phyloP scores from a whole-genome alignment of 2,329 filamentous ascomycete species.

The Dothistroma pini region DNA sequence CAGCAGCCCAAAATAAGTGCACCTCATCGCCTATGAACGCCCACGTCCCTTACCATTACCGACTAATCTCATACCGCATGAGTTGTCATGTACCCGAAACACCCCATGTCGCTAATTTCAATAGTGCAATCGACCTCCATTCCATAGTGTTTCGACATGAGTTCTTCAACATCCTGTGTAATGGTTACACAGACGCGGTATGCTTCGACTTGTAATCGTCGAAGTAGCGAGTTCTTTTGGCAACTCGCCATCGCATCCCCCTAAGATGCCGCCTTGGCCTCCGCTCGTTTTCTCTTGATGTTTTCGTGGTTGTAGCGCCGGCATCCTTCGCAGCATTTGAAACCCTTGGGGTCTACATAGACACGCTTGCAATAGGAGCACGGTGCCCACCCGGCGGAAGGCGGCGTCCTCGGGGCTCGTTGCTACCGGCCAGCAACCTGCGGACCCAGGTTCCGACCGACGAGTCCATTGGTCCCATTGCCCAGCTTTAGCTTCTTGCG shows the following conservation, averaged over 20 bases:
- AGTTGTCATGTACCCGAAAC: not conserved
- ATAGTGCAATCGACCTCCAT: not conserved
- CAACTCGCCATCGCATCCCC: constrained; percentile 2
- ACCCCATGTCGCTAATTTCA: not conserved
- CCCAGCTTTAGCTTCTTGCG: constrained; percentile 47
- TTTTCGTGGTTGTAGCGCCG: constrained; percentile 2
- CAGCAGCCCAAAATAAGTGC: not conserved
- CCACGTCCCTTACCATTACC: not conserved
- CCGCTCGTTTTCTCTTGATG: constrained; percentile 4
- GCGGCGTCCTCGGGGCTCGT: constrained; percentile 7
- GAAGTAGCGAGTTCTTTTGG: constrained; percentile 4
- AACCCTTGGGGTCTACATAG: constrained; percentile 4
- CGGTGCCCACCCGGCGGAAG: constrained; percentile 1
- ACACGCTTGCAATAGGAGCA: constrained; percentile 7
- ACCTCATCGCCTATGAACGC: not conserved
- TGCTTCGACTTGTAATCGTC: not conserved
- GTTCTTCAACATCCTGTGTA: not conserved
- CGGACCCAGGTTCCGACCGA: constrained; percentile 20
- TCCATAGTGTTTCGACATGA: not conserved
- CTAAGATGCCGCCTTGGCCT: constrained; percentile 8
- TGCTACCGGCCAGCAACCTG: constrained; percentile 5
- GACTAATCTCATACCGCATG: not conserved
- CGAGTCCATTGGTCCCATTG: constrained; percentile 30
- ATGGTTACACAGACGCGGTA: not conserved
- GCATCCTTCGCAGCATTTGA: constrained; percentile 1